Evolutionary conservation across 2,329 filamentous ascomycete species (phyloP), one percentile per base, ranked within the genome.

Genomic region (Trichoderma semiorbis): DNA sequence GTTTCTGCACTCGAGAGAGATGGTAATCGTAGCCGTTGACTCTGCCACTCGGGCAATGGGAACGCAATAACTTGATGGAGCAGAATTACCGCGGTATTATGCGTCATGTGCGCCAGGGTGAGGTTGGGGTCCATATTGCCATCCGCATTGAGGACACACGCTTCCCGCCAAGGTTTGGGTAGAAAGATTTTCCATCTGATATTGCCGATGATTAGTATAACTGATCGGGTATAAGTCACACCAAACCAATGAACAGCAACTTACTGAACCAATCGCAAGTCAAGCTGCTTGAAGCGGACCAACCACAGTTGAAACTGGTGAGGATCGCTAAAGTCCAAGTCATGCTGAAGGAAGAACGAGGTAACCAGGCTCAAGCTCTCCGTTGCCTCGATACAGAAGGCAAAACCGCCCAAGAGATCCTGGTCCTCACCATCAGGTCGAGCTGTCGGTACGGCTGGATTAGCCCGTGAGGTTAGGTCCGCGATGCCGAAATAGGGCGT

Each of bases 221-320:
- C 2, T 21, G 10, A 14, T 24, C 14, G 5, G 2, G 2, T 6
- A 50, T 6, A 21, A 12, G 5, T 12, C 1, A 7, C 47, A 2
- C 8, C 3, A 24, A 24, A 0, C 11, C 10, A 50, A 50, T 21
- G 2, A 24, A 11, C n/a, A 14, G 1, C 2, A 5, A 64, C 80
- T 72, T 77, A 81, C 81, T 83, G 81, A 3, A 85, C 79, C 1
- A 85, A 76, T 1, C 82, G 78, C 0, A 84, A 71, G 72, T 85
- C 83, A 7, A 84, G 75, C 66, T 85, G 82, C 65, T 85, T 84
- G 71, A 85, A 85, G n/a, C 82, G 77, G 69, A 80, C 82, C 6
- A 85, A 73, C 83, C 83, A 68, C 7, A 57, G 7, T 14, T 57
- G 53, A 18, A 28, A 57, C 53, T 50, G 47, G 11, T 50, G 47